Conservation (phyloP, 2,329 filamentous ascomycete genomes). For the Fusarium camptoceras region DNA sequence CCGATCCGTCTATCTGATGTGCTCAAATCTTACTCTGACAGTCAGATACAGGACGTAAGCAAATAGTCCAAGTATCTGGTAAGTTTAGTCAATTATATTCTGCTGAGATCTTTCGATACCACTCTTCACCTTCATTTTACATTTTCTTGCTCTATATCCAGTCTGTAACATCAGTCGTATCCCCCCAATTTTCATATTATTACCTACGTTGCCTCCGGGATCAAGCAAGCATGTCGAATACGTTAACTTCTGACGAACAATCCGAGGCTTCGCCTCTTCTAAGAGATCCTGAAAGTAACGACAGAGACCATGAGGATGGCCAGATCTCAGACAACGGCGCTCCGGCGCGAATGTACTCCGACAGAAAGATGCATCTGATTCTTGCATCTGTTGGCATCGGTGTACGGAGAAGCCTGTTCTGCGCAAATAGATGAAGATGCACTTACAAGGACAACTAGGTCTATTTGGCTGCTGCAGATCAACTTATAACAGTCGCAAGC, state of each 20-base stretch:
- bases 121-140: background rate
- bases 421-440: background rate
- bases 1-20: conserved; percentile 20
- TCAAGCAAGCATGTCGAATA: conserved; percentile 26
- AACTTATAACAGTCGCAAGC: conserved; percentile 81
- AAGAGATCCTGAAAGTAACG: conserved; percentile 7
- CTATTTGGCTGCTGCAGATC: conserved; percentile 79
- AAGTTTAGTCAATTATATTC: background rate
- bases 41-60: conserved; percentile 8
- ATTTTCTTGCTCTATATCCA: background rate
- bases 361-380: conserved; percentile 54
- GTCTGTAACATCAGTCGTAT: background rate
- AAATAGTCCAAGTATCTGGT: background rate
- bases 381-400: conserved; percentile 55
- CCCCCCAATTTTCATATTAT: background rate
- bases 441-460: conserved; percentile 58
- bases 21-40: conserved; percentile 30
- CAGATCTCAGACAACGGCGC: background rate
- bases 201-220: background rate
- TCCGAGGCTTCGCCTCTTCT: conserved; percentile 48
- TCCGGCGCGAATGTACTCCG: conserved; percentile 11
- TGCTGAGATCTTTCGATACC: background rate
- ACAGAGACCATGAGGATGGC: conserved; percentile 30
- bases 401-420: conserved; percentile 35
- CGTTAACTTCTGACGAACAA: background rate